These are phyloP conservation scores for Wickerhamiella domercqiae DNA, from an alignment of 805 yeast species.

Conservation along the genomic window DNA sequence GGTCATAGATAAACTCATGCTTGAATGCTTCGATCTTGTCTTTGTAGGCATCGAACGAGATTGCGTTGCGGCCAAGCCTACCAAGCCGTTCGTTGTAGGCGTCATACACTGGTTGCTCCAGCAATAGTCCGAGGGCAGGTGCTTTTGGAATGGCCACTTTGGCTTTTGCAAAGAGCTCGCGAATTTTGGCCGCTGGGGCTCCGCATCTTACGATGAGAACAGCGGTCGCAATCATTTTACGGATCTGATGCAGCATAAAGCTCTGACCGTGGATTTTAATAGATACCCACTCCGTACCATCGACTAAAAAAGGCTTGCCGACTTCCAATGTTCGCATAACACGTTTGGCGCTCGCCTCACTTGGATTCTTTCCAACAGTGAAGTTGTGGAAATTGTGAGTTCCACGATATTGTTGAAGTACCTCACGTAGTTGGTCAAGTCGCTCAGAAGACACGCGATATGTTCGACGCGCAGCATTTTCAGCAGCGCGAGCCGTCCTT, in stretches of 20 bases:
- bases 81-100: conserved; percentile 59
- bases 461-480: conserved; percentile 48
- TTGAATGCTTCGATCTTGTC: conserved; percentile 73
- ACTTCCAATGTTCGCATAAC: conserved; percentile 68
- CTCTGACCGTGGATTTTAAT: conserved; percentile 96
- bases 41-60: conserved; percentile 52
- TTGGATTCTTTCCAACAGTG: conserved; percentile 65
- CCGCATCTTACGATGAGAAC: conserved; percentile 74
- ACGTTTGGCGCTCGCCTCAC: conserved; percentile 73
- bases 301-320: conserved; percentile 78
- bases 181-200: conserved; percentile 60
- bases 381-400: conserved; percentile 86
- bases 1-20: conserved; percentile 76
- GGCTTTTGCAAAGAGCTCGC: conserved; percentile 56
- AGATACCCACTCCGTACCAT: conserved; percentile 91
- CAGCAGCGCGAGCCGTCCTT: conserved; percentile 43
- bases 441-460: conserved; percentile 53
- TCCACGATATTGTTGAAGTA: conserved; percentile 63
- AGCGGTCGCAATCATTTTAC: conserved; percentile 97
- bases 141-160: conserved; percentile 92
- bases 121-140: conserved; percentile 80
- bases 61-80: conserved; percentile 60
- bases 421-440: conserved; percentile 45
- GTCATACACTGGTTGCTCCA: conserved; percentile 86
- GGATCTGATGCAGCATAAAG: conserved; percentile 93